These are phyloP conservation scores for Scutellaria minor DNA, from an alignment of 257 asterid species.

Conservation along the genomic window DNA sequence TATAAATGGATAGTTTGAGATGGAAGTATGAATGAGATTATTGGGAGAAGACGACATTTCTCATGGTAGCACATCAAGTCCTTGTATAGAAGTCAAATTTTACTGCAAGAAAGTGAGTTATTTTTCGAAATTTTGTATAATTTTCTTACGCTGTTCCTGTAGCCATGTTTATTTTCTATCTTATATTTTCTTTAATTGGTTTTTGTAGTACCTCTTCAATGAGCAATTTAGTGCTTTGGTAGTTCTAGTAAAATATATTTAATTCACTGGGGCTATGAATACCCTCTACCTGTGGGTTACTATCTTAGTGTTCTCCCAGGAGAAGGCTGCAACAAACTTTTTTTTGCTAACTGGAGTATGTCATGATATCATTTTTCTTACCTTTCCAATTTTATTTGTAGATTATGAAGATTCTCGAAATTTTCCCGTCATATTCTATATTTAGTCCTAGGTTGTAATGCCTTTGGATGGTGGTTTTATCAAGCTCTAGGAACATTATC, in stretches of 20 bases:
- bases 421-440: neutral
- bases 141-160: neutral
- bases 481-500: neutral
- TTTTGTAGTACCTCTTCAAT: neutral
- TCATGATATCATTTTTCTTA: neutral
- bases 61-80: constrained; percentile 14
- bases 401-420: neutral
- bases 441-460: neutral
- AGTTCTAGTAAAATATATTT: neutral
- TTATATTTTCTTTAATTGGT: neutral
- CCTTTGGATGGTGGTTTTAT: neutral
- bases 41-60: constrained; percentile 6
- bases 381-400: neutral
- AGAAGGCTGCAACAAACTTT: too few species aligned
- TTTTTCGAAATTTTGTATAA: constrained; percentile 20
- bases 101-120: constrained; percentile 35
- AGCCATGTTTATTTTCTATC: neutral
- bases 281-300: neutral
- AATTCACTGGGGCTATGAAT: neutral
- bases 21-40: constrained; percentile 14
- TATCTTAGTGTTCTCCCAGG: too few species aligned
- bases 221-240: neutral
- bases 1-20: constrained; percentile 27
- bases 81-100: neutral
- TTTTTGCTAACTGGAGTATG: too few species aligned